Conservation (phyloP, 768 basidiomycete genomes). For the Harrya chromipes region DNA sequence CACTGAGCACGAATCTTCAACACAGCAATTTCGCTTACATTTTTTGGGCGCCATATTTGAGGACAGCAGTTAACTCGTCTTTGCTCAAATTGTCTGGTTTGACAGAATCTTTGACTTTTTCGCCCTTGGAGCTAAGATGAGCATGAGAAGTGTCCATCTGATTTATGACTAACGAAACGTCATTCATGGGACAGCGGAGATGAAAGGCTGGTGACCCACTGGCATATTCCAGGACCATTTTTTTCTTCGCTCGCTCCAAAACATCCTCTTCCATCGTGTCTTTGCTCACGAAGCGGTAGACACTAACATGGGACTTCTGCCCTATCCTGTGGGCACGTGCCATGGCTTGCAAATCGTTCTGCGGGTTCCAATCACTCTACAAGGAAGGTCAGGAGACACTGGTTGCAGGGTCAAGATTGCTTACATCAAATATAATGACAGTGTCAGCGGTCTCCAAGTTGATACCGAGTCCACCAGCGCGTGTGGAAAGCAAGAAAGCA, state of each 20-base stretch:
- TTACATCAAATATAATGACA: constrained; percentile 96
- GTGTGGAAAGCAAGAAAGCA: constrained; percentile 92
- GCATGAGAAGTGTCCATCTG: constrained; percentile 99
- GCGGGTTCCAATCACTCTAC: constrained; percentile 97
- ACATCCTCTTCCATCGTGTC: constrained; percentile 99
- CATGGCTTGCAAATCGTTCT: constrained; percentile 99
- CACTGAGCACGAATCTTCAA: constrained; percentile 8
- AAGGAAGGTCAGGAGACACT: constrained; percentile 11
- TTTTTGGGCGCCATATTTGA: constrained; percentile 98
- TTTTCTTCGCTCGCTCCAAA: constrained; percentile 95
- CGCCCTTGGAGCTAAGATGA: constrained; percentile 81
- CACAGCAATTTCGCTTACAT: constrained; percentile 52
- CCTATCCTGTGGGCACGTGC: constrained; percentile 98
- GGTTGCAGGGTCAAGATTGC: constrained; percentile 27
- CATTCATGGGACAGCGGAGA: constrained; percentile 10
- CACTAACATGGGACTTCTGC: constrained; percentile 97
- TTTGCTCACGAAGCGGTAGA: constrained; percentile 97
- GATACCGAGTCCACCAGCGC: constrained; percentile 97
- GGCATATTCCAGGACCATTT: constrained; percentile 99
- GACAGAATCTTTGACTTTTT: constrained; percentile 57
- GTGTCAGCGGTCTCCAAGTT: constrained; percentile 99
- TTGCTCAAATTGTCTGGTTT: constrained; percentile 88
- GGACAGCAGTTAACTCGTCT: constrained; percentile 94
- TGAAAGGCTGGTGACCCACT: constrained; percentile 58
- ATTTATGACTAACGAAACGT: constrained; percentile 78